phyloP scores from a whole-genome alignment of 495 filamentous ascomycete genomes.

The Usnea hakonensis region DNA sequence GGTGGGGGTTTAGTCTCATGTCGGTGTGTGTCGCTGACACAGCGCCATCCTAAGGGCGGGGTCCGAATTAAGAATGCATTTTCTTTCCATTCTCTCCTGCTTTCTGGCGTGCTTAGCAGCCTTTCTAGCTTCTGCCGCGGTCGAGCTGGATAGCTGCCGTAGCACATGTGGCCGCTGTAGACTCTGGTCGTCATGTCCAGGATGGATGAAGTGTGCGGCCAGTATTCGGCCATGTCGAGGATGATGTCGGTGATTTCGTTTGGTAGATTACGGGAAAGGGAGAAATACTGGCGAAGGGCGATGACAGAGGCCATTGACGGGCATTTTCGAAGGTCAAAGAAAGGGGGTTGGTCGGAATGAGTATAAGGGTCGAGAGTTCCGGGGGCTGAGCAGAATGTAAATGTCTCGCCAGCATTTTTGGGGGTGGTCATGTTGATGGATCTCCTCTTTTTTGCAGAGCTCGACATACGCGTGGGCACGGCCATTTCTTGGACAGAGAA shows the following conservation, averaged over 20 bases:
- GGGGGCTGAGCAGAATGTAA: neutral
- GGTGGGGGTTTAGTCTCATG: neutral
- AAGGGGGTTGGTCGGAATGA: neutral
- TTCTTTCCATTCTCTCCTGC: neutral
- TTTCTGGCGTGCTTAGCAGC: neutral
- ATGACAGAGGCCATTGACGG: neutral
- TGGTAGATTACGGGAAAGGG: conserved; percentile 34
- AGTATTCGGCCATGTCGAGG: conserved; percentile 64
- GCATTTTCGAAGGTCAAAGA: neutral
- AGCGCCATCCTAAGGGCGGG: neutral
- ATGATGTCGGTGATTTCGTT: conserved; percentile 60
- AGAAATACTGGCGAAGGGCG: neutral
- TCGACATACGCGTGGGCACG: neutral
- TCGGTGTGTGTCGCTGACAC: neutral
- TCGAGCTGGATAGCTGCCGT: neutral
- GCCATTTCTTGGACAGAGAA: neutral
- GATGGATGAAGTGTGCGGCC: conserved; percentile 44
- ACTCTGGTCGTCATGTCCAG: conserved; percentile 17
- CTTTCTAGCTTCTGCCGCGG: neutral
- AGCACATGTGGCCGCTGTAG: conserved; percentile 5
- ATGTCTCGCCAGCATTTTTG: neutral
- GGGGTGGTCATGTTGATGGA: neutral
- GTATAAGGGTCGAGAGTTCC: neutral
- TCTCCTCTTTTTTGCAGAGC: neutral
- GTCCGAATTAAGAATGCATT: conserved; percentile 6